phyloP scores from a whole-genome alignment of 2,329 filamentous ascomycete genomes.

The Bimuria novae-zelandiae region DNA sequence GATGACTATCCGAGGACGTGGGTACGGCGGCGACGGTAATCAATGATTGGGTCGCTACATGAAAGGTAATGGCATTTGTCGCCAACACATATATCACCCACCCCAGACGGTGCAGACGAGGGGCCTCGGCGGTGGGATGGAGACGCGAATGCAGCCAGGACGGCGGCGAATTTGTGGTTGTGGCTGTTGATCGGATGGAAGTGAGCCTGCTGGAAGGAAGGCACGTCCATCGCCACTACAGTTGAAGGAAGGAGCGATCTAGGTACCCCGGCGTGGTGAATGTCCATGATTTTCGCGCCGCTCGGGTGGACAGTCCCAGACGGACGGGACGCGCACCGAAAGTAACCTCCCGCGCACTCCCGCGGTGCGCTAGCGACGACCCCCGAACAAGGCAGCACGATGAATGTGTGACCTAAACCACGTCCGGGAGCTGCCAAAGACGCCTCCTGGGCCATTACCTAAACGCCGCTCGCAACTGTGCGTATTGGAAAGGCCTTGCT shows the following conservation, averaged over 20 bases:
- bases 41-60: conserved; percentile 13
- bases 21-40: not conserved
- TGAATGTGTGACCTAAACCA: no score
- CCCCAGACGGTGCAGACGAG: conserved; percentile 9
- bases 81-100: conserved; percentile 16
- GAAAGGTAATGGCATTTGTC: conserved; percentile 18
- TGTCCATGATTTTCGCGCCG: not conserved
- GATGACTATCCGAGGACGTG: conserved; percentile 12
- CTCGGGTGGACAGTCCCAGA: not conserved
- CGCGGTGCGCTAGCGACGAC: not conserved
- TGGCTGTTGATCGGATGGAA: no score
- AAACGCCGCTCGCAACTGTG: conserved; percentile 6
- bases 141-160: no score
- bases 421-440: no score
- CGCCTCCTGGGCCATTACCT: no score
- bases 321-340: not conserved
- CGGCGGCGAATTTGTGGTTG: no score
- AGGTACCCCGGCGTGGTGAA: no score
- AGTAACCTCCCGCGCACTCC: conserved; percentile 3
- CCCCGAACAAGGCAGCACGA: not conserved
- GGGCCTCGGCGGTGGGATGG: not conserved
- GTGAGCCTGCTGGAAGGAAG: not conserved
- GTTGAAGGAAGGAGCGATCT: not conserved
- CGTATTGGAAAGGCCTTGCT: conserved; percentile 12
- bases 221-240: not conserved